Conservation (phyloP, 139 green algal species). For the Tetradesmus obliquus region DNA sequence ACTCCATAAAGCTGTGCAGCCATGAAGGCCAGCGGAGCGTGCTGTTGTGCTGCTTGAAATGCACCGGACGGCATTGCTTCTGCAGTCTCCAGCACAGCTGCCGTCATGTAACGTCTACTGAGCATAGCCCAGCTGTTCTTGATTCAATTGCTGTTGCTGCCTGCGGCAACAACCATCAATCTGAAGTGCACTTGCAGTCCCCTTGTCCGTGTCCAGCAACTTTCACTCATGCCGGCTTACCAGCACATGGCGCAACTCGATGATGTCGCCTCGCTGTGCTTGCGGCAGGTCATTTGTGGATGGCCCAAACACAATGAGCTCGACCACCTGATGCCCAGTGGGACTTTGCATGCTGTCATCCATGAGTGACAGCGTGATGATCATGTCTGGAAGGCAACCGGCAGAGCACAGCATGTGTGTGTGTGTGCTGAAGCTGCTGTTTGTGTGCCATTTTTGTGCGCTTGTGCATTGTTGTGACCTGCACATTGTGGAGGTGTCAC, state of each 20-base stretch:
- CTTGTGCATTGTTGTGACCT: background rate
- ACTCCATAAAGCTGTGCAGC: background rate
- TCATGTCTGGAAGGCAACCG: background rate
- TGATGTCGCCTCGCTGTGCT: slow-evolving; percentile 29
- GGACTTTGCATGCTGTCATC: slow-evolving; percentile 26
- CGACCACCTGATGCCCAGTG: background rate
- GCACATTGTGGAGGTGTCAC: background rate
- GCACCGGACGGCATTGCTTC: background rate
- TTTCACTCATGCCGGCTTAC: background rate
- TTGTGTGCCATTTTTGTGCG: background rate
- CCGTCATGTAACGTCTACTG: background rate
- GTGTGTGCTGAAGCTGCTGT: background rate
- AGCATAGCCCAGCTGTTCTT: background rate
- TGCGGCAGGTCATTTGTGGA: background rate
- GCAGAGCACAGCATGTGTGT: background rate
- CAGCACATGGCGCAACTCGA: slow-evolving; percentile 16
- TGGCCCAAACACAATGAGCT: slow-evolving; percentile 11
- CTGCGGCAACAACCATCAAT: no score
- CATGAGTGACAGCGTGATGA: slow-evolving; percentile 2
- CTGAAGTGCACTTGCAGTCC: no score
- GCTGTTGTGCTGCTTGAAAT: no score
- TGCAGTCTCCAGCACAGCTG: background rate
- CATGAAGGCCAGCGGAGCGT: background rate
- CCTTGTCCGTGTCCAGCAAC: no score
- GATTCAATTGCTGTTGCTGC: no score